Conservation (phyloP, 2,329 filamentous ascomycete genomes). For the Fusarium sp. region DNA sequence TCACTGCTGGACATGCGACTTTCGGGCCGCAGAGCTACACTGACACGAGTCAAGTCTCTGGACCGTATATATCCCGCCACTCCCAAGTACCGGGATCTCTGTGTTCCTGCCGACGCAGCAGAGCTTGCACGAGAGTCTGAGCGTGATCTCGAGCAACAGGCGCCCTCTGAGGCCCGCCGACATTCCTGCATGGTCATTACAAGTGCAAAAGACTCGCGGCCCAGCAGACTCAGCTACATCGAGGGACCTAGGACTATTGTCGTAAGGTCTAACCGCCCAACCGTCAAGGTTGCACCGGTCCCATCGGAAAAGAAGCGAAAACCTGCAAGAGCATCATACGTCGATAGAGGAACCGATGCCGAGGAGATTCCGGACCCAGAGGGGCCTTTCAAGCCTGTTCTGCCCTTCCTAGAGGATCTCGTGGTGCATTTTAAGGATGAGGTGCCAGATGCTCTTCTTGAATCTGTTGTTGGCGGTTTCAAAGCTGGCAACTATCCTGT, state of each 20-base stretch:
- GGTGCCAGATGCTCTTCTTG: slow-evolving; percentile 55
- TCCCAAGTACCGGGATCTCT: slow-evolving; percentile 49
- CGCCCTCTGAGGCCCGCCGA: slow-evolving; percentile 28
- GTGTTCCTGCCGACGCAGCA: slow-evolving; percentile 40
- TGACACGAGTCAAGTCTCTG: slow-evolving; percentile 53
- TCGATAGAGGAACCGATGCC: slow-evolving; percentile 57
- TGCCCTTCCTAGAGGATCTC: slow-evolving; percentile 67
- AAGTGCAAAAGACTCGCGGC: slow-evolving; percentile 33
- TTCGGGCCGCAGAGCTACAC: slow-evolving; percentile 38
- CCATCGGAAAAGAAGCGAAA: slow-evolving; percentile 44
- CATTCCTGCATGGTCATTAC: slow-evolving; percentile 45
- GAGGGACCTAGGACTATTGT: slow-evolving; percentile 48
- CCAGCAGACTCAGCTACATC: slow-evolving; percentile 41
- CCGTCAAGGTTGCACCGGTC: slow-evolving; percentile 47
- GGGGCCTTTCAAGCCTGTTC: slow-evolving; percentile 55
- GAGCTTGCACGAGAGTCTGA: slow-evolving; percentile 35
- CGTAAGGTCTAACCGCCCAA: slow-evolving; percentile 45
- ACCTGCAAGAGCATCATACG: slow-evolving; percentile 46
- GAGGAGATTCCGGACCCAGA: slow-evolving; percentile 39
- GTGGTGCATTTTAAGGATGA: slow-evolving; percentile 66
- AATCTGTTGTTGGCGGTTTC: slow-evolving; percentile 61
- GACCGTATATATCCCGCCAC: slow-evolving; percentile 50
- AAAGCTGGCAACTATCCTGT: slow-evolving; percentile 45
- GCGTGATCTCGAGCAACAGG: slow-evolving; percentile 14
- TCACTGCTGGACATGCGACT: slow-evolving; percentile 53